Conservation (phyloP, 768 basidiomycete species). For the Hericium rajendrae region DNA sequence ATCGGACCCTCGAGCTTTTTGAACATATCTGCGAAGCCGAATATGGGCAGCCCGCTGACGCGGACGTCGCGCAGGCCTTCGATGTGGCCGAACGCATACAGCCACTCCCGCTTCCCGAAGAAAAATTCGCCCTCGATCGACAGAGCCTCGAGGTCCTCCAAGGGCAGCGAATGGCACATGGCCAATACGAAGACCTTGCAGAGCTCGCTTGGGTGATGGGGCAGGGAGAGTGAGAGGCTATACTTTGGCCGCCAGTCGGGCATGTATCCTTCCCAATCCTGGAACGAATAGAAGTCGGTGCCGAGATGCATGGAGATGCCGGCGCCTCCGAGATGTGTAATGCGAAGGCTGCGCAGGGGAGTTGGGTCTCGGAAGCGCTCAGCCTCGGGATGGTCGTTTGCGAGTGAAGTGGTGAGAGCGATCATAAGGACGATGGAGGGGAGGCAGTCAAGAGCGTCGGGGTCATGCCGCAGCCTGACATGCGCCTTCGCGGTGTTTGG, state of each 20-base stretch:
- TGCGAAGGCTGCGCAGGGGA: background rate
- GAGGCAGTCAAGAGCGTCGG: background rate
- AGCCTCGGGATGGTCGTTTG: background rate
- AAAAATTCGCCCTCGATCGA: background rate
- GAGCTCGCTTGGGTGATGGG: background rate
- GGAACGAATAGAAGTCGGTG: background rate
- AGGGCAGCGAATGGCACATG: background rate
- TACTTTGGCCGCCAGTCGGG: background rate
- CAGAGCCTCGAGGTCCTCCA: background rate
- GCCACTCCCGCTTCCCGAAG: background rate
- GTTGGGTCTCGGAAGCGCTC: background rate
- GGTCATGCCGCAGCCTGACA: background rate
- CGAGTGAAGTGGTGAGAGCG: background rate
- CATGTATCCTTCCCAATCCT: background rate
- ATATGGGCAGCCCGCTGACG: background rate
- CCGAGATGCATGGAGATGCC: background rate
- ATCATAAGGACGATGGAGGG: background rate
- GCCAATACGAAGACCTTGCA: background rate
- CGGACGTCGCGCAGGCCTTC: background rate
- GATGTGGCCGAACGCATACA: background rate
- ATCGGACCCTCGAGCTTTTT: background rate
- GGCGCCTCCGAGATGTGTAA: background rate
- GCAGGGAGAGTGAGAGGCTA: background rate
- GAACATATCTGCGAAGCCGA: background rate
- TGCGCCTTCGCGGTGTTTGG: background rate